Conservation (phyloP, 2,329 filamentous ascomycete genomes). For the Diplodia sapinea region DNA sequence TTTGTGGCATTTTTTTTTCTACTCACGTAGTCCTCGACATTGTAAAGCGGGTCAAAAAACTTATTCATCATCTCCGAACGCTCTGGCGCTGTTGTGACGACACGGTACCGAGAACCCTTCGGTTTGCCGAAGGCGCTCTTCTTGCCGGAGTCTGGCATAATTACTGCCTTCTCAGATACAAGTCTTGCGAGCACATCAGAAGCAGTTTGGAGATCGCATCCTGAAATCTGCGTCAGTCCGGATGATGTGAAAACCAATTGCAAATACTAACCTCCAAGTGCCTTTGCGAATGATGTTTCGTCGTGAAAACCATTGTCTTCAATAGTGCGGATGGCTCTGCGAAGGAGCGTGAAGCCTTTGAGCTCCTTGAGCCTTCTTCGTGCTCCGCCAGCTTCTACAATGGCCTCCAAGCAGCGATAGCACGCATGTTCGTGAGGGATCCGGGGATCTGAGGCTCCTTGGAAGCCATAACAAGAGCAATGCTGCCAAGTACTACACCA, state of each 20-base stretch:
- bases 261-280: slow-evolving; percentile 6
- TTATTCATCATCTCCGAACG: slow-evolving; percentile 31
- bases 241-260: too few relatives aligned
- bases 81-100: slow-evolving; percentile 17
- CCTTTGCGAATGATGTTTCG: slow-evolving; percentile 20
- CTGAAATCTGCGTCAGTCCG: slow-evolving; percentile 21
- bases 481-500: slow-evolving; percentile 56
- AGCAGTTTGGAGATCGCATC: slow-evolving; percentile 36
- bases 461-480: slow-evolving; percentile 55
- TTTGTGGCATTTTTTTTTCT: not conserved
- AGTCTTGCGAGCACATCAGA: slow-evolving; percentile 33
- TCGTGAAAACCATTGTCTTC: slow-evolving; percentile 32
- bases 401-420: slow-evolving; percentile 52
- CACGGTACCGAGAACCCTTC: slow-evolving; percentile 27
- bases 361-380: slow-evolving; percentile 31
- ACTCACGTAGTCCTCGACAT: not conserved
- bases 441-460: not conserved
- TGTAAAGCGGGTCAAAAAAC: slow-evolving; percentile 37
- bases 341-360: slow-evolving; percentile 33
- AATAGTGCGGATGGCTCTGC: slow-evolving; percentile 37
- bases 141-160: slow-evolving; percentile 23
- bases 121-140: slow-evolving; percentile 29
- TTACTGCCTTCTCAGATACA: slow-evolving; percentile 31
- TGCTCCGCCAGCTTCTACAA: slow-evolving; percentile 34
- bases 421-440: slow-evolving; percentile 47